Percentiles rank a stretch among this genome's conserved stretches.
These are phyloP conservation scores for Batrachochytrium dendrobatidis DNA, from an alignment of 371 early-diverging fungal species.

Conservation along the genomic window DNA sequence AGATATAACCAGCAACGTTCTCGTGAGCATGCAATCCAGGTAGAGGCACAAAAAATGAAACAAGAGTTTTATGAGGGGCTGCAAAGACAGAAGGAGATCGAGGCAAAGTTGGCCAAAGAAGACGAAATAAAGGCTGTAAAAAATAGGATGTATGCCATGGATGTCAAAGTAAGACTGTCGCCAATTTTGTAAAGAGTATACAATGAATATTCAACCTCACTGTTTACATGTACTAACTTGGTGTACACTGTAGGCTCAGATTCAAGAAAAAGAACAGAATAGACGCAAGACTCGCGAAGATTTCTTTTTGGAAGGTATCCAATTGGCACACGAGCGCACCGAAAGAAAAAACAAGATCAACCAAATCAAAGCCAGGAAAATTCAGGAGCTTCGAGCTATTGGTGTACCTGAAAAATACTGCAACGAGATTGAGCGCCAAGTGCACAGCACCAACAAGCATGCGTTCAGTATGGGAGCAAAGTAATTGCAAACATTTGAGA, in stretches of 20 bases:
- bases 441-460: conserved; percentile 23
- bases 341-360: conserved; percentile 46
- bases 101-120: conserved; percentile 32
- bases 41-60: conserved; percentile 42
- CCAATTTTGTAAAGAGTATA: background rate
- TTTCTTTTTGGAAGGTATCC: conserved; percentile 46
- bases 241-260: conserved; percentile 35
- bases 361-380: conserved; percentile 37
- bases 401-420: conserved; percentile 50
- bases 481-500: background rate
- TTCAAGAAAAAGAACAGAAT: conserved; percentile 33
- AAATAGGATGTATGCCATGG: conserved; percentile 34
- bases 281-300: conserved; percentile 39
- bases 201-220: background rate
- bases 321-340: conserved; percentile 31
- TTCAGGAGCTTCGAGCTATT: conserved; percentile 38
- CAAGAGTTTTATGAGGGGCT: conserved; percentile 46
- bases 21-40: conserved; percentile 44
- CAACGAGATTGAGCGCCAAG: conserved; percentile 43
- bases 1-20: conserved; percentile 39
- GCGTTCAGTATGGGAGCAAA: conserved; percentile 16
- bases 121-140: conserved; percentile 27
- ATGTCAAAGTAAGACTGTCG: conserved; percentile 29
- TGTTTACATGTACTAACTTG: no score
- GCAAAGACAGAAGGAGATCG: conserved; percentile 34